Base-by-base conservation (phyloP, 2,329 filamentous ascomycete genomes). In the Cadophora sp. region DNA sequence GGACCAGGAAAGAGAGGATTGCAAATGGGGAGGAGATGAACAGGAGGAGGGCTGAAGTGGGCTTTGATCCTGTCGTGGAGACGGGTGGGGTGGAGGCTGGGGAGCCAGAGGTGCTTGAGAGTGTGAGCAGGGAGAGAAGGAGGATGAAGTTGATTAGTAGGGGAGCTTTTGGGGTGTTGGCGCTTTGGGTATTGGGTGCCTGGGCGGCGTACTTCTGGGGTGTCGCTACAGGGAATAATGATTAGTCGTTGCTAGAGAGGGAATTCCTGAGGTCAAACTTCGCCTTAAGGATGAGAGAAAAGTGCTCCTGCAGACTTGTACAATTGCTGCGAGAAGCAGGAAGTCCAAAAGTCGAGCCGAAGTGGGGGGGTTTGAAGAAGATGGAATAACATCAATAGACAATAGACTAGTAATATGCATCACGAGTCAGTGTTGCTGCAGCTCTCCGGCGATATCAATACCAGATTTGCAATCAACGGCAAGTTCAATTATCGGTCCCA, bases 121-220 rank as follows among this genome's bases (percentile, higher is more conserved):
- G 76, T 77, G 0, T 75, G 77, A 51, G 77, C 75, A 69, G 70
- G 1, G 78, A 80, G 62, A 86, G 84, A 58, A 79, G 74, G 63
- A 74, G 71, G 62, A 77, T 85, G 12, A 84, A 81, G 14, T 69
- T 81, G 43, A 67, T 73, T 9, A 69, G 69, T 64, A 61, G 65
- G 37, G 58, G 46, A 11, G 83, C 83, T 66, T 85, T 88, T 62
- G 75, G 70, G 1, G 75, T 77, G 0, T 71, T 87, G 0, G 71
- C 84, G 0, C 26, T 84, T 3, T 71, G 89, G 50, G 81, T 86
- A 0, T 37, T 86, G 11, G 87, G 87, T 0, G 80, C 80, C 1
- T 87, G 86, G 84, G 77, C 73, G 9, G 86, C 85, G 0, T 89
- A 88, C 74, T 87, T 89, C 69, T 89, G 86, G 86, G 87, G 87